These are phyloP conservation scores for Salix udensis DNA, from an alignment of 345 rosid genomes.

Conservation along the genomic window DNA sequence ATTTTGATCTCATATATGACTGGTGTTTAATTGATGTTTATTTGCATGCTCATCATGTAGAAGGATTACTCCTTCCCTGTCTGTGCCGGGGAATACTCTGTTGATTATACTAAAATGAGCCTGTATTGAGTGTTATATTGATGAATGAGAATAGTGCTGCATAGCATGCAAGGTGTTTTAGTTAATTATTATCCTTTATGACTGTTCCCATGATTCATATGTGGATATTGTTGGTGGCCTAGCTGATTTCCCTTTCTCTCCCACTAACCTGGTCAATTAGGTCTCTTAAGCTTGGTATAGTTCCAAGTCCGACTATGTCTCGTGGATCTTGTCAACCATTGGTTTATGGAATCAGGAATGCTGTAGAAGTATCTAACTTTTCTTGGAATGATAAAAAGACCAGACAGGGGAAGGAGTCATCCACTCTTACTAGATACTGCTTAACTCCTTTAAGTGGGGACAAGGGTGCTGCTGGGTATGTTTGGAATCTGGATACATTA, in stretches of 20 bases:
- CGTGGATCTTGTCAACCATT: constrained; percentile 51
- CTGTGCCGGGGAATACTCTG: not conserved
- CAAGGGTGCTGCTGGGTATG: constrained; percentile 58
- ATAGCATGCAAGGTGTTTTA: not conserved
- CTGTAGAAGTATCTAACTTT: constrained; percentile 55
- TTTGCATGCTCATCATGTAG: not conserved
- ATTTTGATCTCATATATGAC: not conserved
- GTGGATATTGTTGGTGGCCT: not conserved
- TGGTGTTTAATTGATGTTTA: not conserved
- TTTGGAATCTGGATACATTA: not conserved
- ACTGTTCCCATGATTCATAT: not conserved
- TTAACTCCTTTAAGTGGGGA: constrained; percentile 54
- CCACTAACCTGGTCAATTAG: constrained; percentile 32
- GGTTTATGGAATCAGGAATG: constrained; percentile 53
- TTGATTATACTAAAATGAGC: not conserved
- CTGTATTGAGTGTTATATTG: not conserved
- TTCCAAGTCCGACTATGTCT: constrained; percentile 49
- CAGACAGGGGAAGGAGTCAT: constrained; percentile 69
- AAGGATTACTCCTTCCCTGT: not conserved
- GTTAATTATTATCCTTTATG: not conserved
- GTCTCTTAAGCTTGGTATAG: constrained; percentile 79
- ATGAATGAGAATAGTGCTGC: not conserved
- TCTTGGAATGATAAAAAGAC: constrained; percentile 74
- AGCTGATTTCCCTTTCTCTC: not conserved
- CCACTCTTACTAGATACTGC: constrained; percentile 62